Evolutionary conservation across 83 land plant species (phyloP), one percentile per base, ranked within the genome.

Genomic region (Thuja plicata): DNA sequence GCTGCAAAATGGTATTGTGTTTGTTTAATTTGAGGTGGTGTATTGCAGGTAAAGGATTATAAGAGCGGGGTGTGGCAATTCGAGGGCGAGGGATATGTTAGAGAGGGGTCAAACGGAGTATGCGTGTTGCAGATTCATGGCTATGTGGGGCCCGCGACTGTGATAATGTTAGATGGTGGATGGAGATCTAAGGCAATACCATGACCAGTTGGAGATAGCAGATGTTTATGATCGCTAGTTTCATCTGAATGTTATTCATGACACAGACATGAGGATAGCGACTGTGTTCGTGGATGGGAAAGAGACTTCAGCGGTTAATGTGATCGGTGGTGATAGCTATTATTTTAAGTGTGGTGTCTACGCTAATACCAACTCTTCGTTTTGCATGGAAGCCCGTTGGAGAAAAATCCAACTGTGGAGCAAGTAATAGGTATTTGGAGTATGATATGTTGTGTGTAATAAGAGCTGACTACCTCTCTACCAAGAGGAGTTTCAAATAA

Each of bases 351-450:
- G 41, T 84, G 92, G 92, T 0, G 92, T 91, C 21, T 89, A 88
- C 87, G 88, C 88, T 10, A 88, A 89, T 41, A n/a, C 52, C 9
- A 57, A 87, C 60, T 48, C 32, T 70, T 91, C 92, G 1, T 17
- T 50, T 41, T 89, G 43, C 52, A 89, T 91, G 92, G 92, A 91
- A 57, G 76, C 92, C 1, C 92, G 89, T 83, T 91, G 92, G 92
- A 91, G 50, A 81, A 54, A 32, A 1, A 87, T 91, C 45, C 87
- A 87, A 52, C 55, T 52, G 3, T 52, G 55, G 55, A 52, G 17
- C 55, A 52, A 52, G 15, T 52, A 52, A 52, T 52, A 46, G 48
- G 48, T 46, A 8, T 46, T 46, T 46, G 48, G 54, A 50, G 55
- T 15, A 9, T 13, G 16, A 0, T 52, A 52, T 15, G 55, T 52